Evolutionary conservation across 2,329 filamentous ascomycete genomes (phyloP).

Genomic region (Ilyonectria sp.): DNA sequence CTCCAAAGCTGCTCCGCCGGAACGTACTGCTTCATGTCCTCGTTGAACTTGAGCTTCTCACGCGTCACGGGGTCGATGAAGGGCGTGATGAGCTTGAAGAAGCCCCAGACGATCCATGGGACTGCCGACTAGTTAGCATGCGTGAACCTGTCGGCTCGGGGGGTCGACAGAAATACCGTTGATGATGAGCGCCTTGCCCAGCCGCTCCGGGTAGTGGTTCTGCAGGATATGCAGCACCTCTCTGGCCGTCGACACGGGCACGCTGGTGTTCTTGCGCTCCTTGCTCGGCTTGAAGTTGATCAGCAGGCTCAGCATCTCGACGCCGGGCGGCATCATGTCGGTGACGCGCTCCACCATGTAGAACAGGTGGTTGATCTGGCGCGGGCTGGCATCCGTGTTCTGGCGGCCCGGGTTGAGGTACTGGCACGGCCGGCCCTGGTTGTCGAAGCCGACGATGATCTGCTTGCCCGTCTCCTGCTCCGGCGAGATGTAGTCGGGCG

Average conservation of each 20-base stretch:
- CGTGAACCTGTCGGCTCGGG: not conserved
- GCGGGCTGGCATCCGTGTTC: slow-evolving; percentile 89
- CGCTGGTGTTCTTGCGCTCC: slow-evolving; percentile 79
- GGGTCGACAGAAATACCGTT: slow-evolving; percentile 74
- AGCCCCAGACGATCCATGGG: slow-evolving; percentile 91
- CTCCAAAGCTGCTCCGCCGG: slow-evolving; percentile 87
- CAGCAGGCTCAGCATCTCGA: slow-evolving; percentile 88
- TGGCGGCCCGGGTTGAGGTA: slow-evolving; percentile 92
- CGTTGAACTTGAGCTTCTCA: slow-evolving; percentile 98
- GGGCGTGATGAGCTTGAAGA: slow-evolving; percentile 96
- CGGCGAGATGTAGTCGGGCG: slow-evolving; percentile 88
- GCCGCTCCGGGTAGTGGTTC: slow-evolving; percentile 93
- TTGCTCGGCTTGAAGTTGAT: slow-evolving; percentile 92
- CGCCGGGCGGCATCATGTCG: slow-evolving; percentile 87
- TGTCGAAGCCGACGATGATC: slow-evolving; percentile 89
- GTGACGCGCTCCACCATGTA: slow-evolving; percentile 95
- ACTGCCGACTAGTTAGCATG: slow-evolving; percentile 64
- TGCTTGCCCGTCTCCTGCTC: slow-evolving; percentile 99
- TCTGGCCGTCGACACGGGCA: slow-evolving; percentile 81
- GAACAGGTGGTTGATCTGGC: slow-evolving; percentile 93
- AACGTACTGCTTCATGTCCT: slow-evolving; percentile 87
- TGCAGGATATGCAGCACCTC: slow-evolving; percentile 94
- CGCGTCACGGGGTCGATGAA: slow-evolving; percentile 97
- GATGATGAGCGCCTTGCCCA: slow-evolving; percentile 90
- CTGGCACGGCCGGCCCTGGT: slow-evolving; percentile 86